These are phyloP conservation scores for Brassica hybrid DNA, from an alignment of 441 rosid genomes.

Conservation along the genomic window DNA sequence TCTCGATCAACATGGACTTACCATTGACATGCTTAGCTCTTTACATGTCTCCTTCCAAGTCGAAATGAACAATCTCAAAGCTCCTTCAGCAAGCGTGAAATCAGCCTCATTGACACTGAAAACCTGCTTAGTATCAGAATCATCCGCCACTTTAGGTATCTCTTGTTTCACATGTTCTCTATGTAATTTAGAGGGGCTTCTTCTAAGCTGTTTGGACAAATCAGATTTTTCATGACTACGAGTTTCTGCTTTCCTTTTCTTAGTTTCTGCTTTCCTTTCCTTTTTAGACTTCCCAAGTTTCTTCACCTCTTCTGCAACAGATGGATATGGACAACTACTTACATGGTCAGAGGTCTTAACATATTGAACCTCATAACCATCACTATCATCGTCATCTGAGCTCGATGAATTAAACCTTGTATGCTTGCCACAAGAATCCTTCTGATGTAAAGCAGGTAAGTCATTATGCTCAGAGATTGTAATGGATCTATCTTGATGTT, in stretches of 20 bases:
- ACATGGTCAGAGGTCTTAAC: constrained; percentile 50
- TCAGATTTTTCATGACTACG: constrained; percentile 42
- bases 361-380: constrained; percentile 44
- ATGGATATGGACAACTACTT: constrained; percentile 93
- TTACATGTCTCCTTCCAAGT: constrained; percentile 89
- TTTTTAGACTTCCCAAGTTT: constrained; percentile 59
- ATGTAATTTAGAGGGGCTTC: constrained; percentile 48
- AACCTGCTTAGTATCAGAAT: constrained; percentile 28
- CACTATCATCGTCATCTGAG: constrained; percentile 74
- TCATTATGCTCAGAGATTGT: constrained; percentile 64
- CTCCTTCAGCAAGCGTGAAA: background rate
- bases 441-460: constrained; percentile 57
- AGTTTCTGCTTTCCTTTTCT: constrained; percentile 62
- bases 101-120: too few species aligned
- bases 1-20: constrained; percentile 18
- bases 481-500: constrained; percentile 59
- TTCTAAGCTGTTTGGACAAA: constrained; percentile 50
- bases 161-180: constrained; percentile 43
- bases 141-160: constrained; percentile 13
- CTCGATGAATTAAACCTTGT: constrained; percentile 71
- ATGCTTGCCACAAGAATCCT: constrained; percentile 82
- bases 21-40: constrained; percentile 62
- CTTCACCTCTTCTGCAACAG: constrained; percentile 82
- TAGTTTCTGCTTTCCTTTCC: constrained; percentile 62
- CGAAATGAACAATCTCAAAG: constrained; percentile 65